Evolutionary conservation across 345 rosid genomes (phyloP).

Genomic region (Eucalyptus rudis): DNA sequence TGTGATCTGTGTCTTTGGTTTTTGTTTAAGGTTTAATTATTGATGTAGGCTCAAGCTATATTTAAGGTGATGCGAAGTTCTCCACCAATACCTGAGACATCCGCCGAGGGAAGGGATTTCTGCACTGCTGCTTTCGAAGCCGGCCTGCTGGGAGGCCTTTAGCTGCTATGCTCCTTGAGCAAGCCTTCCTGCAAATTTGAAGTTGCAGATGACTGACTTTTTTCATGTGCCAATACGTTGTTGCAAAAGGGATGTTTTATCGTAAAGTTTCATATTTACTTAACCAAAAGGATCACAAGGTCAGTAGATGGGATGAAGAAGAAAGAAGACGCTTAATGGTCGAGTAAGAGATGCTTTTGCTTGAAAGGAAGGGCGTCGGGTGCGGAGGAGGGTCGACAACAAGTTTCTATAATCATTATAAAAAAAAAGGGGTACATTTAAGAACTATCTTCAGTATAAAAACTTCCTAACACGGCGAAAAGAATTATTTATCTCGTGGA

Average conservation of each 20-base stretch:
- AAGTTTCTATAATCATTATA: too few species aligned
- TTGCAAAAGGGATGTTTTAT: not conserved
- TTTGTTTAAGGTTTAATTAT: not conserved
- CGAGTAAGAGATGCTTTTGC: too few species aligned
- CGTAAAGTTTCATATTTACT: too few species aligned
- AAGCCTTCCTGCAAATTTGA: conserved; percentile 36
- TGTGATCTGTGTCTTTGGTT: not conserved
- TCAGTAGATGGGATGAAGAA: too few species aligned
- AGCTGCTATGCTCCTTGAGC: conserved; percentile 64
- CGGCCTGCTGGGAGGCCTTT: conserved; percentile 81
- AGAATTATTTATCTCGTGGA: too few species aligned
- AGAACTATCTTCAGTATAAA: too few species aligned
- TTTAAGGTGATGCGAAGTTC: conserved; percentile 72
- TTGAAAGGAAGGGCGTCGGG: too few species aligned
- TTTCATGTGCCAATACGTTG: not conserved
- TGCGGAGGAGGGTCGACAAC: too few species aligned
- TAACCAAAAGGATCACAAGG: too few species aligned
- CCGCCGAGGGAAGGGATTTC: conserved; percentile 75
- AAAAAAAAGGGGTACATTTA: too few species aligned
- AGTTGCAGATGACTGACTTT: not conserved
- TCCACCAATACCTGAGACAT: conserved; percentile 66
- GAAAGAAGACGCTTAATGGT: too few species aligned
- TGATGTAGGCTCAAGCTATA: conserved; percentile 76
- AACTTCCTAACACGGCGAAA: too few species aligned
- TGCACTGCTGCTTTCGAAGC: conserved; percentile 59